Base-by-base conservation (phyloP, 805 yeast species). In the Metschnikowia sp. region DNA sequence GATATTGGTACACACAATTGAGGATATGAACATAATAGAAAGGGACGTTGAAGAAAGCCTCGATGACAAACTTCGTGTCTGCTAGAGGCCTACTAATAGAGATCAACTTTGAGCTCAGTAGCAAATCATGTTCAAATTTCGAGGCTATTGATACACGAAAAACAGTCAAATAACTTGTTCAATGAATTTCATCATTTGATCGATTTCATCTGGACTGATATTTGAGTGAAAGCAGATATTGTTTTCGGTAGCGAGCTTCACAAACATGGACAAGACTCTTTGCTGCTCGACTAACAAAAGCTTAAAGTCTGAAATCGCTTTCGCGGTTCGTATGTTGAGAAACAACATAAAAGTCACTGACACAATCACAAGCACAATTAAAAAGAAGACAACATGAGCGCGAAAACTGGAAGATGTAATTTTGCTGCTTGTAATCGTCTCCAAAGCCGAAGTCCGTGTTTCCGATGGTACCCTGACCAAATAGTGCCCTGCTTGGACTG, bases 1-100 rank as follows among this genome's bases (percentile, higher is more conserved):
- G 50, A 78, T 86, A 32, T 39, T 71, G 7, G 87, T 81, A 5
- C 88, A 84, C 58, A 82, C 86, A 2, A 73, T 86, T 31, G 92
- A 86, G 54, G 77, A 82, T 55, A 72, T 86, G 47, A 84, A 83
- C 50, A 70, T 83, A 38, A 63, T 79, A 22, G 86, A 83, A 55
- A 73, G 48, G 15, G 43, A 31, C 7, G 46, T 50, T n/a, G 53
- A 51, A 37, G 42, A 44, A 39, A 35, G 36, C 19, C 49, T 45
- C 10, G 45, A 30, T 9, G 34, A 38, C 18, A 52, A 56, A 36
- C 54, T 56, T 4, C 50, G 58, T 9, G 52, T 52, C 34, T 56
- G 59, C 30, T 39, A 22, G 26, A 22, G 7, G 26, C 7, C 26
- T 22, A 22, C 26, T 22, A 22, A 22, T 22, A 22, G 26, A 7